Evolutionary conservation across 2,329 filamentous ascomycete genomes (phyloP), one percentile per base, ranked within the genome.

Genomic region (Cytospora chrysosperma): DNA sequence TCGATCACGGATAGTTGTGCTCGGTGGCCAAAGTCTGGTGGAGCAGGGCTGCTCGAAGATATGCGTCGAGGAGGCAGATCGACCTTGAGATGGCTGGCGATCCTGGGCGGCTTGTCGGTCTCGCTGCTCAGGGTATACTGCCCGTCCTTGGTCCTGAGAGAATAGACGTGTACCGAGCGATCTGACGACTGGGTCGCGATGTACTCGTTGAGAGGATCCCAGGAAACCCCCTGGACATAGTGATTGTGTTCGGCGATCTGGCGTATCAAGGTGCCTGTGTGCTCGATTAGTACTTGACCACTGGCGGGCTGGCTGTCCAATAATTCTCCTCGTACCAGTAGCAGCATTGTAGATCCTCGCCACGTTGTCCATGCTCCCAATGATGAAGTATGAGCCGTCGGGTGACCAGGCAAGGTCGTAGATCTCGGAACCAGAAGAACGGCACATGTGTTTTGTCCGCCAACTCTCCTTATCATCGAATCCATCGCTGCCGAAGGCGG

Each of bases 361-460:
- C 74, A 98, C 89, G 75, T 99, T 99, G 79, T 99, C 95, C 93
- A 99, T 98, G 78, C 95, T 98, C 47, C 95, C 95, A 27, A 96
- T 97, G 71, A 99, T 97, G 80, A 99, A 97, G 79, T 96, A 95
- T 47, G 88, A 82, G 47, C 91, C 93, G 76, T 99, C 95, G n/a
- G 96, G 96, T 56, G 95, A 98, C 96, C 95, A 99, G 57, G 95
- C 95, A 63, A 99, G 81, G 76, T 99, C 95, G 78, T 99, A 99
- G 69, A 99, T 98, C 76, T 99, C 95, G 13, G 93, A 92, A 40
- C 93, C 94, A 67, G 91, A 92, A 53, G 93, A 96, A 67, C 95
- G 88, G 77, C 93, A 98, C 95, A 98, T 98, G 75, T 97, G 92
- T 79, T 96, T 98, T 67, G 94, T 90, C 67, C 94, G 85, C 95